Base-by-base conservation (phyloP, 73 alveolate species). In the Paramecium tetraurelia region DNA sequence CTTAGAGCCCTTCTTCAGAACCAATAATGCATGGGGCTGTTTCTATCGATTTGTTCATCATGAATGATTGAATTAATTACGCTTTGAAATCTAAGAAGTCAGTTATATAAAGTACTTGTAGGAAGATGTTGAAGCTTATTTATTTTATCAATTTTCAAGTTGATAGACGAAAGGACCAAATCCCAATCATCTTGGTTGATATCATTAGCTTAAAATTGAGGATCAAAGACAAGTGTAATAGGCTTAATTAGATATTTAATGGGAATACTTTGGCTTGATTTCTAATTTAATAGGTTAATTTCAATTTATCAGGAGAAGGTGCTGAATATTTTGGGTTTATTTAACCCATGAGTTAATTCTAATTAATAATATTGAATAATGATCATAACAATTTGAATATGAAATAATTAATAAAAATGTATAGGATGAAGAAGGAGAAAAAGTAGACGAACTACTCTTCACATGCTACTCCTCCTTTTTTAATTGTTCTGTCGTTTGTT, bases 351-450 rank as follows among this genome's bases (percentile, higher is more conserved):
- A 53, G 7, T 53, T 18, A 53, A 53, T 53, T 53, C 5, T 53
- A 53, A 18, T 53, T 18, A 53, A 53, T 53, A 53, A n/a, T 50
- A 20, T 50, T 50, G 63, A 50, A 50, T 63, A 63, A 31, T 63
- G 44, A 68, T 89, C 94, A 89, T 27, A 89, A 72, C 63, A 89
- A 70, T 44, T 89, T 89, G 84, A 89, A 89, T 77, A 89, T 89
- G 75, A 89, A 89, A 71, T 89, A 89, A 36, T 89, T 89, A 46
- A 89, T 89, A 33, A 89, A 89, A 27, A 89, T 89, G 85, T 89
- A 89, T 9, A 89, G 88, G 85, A 89, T 89, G 43, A 89, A 89
- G 68, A 89, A 89, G 90, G 94, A 89, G 94, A 89, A 89, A 72
- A 89, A 89, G 43, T 89, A 89, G 43, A 89, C 87, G n/a, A 89